Evolutionary conservation across 1,284 basidiomycete species (phyloP).

Genomic region (Malassezia sp.): DNA sequence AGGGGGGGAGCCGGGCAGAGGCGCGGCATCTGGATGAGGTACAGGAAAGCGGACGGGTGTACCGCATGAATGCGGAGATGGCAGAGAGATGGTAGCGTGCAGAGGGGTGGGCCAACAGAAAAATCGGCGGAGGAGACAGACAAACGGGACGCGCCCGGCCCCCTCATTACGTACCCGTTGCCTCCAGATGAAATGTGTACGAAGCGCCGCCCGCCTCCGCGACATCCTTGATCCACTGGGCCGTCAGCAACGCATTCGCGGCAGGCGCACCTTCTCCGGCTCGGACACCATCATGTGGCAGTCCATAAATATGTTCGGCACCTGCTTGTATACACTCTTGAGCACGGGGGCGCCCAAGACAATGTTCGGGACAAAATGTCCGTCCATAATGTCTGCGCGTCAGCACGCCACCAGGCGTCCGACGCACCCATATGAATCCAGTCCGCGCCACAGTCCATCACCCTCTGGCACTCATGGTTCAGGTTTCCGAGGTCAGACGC

Average conservation of each 20-base stretch:
- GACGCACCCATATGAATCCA: conserved; percentile 45
- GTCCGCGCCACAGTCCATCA: conserved; percentile 44
- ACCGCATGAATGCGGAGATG: neutral
- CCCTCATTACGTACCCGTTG: conserved; percentile 54
- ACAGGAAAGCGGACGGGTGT: neutral
- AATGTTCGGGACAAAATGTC: conserved; percentile 88
- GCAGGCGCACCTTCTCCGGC: conserved; percentile 65
- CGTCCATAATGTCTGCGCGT: conserved; percentile 53
- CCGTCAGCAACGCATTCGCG: neutral
- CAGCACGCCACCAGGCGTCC: conserved; percentile 84
- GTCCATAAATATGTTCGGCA: conserved; percentile 97
- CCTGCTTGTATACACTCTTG: conserved; percentile 70
- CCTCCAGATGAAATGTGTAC: conserved; percentile 96
- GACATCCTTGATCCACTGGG: conserved; percentile 87
- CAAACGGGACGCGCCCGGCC: no score
- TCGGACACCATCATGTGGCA: conserved; percentile 99
- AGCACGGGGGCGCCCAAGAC: conserved; percentile 73
- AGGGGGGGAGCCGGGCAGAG: no score
- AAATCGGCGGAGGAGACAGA: no score
- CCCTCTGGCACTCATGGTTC: conserved; percentile 40
- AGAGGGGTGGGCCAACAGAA: no score
- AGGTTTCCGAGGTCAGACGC: conserved; percentile 45
- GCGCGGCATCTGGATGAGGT: neutral
- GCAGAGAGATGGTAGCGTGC: neutral
- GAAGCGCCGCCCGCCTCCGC: conserved; percentile 85